phyloP scores from a whole-genome alignment of 2,329 filamentous ascomycete genomes.

The Ascochyta rabiei region DNA sequence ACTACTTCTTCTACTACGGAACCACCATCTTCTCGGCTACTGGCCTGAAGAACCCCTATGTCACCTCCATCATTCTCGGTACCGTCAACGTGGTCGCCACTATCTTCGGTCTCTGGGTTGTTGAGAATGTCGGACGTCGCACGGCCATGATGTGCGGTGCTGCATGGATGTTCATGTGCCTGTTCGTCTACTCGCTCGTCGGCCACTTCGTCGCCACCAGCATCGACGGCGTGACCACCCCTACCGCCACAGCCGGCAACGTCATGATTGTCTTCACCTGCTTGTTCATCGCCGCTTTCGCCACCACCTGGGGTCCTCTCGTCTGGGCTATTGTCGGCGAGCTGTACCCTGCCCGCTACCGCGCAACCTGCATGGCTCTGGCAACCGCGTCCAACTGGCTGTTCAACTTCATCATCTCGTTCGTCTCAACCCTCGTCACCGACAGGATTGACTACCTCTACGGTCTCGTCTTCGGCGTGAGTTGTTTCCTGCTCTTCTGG shows the following conservation, averaged over 20 bases:
- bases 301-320: slow-evolving; percentile 72
- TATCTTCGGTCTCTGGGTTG: slow-evolving; percentile 54
- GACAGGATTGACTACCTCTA: slow-evolving; percentile 72
- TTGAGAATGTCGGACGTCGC: slow-evolving; percentile 55
- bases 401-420: slow-evolving; percentile 59
- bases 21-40: slow-evolving; percentile 54
- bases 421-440: slow-evolving; percentile 82
- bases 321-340: slow-evolving; percentile 74
- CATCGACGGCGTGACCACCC: slow-evolving; percentile 32
- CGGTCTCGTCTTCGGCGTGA: slow-evolving; percentile 77
- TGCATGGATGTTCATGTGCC: slow-evolving; percentile 61
- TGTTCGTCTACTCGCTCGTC: slow-evolving; percentile 60
- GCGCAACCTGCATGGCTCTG: slow-evolving; percentile 53
- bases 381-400: slow-evolving; percentile 54
- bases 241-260: slow-evolving; percentile 57
- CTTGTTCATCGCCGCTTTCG: slow-evolving; percentile 70
- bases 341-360: slow-evolving; percentile 67
- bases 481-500: slow-evolving; percentile 66
- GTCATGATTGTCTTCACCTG: slow-evolving; percentile 73
- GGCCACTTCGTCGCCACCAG: slow-evolving; percentile 49
- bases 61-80: slow-evolving; percentile 57
- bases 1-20: slow-evolving; percentile 68
- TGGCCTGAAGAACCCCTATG: slow-evolving; percentile 52
- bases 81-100: slow-evolving; percentile 58
- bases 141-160: slow-evolving; percentile 55